Evolutionary conservation across 352 stramenopile genomes (phyloP).

Genomic region (Phytophthora hybrid): DNA sequence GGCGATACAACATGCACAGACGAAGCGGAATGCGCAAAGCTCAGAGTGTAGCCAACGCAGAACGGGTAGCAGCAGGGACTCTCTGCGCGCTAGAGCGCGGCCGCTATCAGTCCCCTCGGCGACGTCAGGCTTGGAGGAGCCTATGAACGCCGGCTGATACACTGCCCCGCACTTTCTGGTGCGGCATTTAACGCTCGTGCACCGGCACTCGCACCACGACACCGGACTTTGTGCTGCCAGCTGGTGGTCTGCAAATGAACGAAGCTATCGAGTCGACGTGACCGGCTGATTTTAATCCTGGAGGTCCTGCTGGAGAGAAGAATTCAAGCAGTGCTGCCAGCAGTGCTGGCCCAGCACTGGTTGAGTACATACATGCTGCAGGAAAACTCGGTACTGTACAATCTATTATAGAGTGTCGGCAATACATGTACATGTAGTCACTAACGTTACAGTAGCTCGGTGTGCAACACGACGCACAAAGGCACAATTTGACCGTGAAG

Average conservation of each 20-base stretch:
- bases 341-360: no score
- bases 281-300: background rate
- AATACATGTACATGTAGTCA: no score
- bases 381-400: no score
- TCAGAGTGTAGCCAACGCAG: conserved; percentile 19
- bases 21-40: conserved; percentile 6
- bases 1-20: background rate
- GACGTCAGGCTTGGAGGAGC: conserved; percentile 17
- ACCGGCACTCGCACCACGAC: conserved; percentile 19
- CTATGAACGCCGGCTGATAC: conserved; percentile 11
- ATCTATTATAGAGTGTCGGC: no score
- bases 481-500: no score
- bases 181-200: conserved; percentile 18
- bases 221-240: conserved; percentile 7
- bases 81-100: conserved; percentile 8
- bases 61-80: conserved; percentile 22
- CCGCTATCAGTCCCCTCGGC: conserved; percentile 9
- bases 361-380: no score
- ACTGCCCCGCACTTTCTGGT: conserved; percentile 22
- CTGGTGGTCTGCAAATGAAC: conserved; percentile 8
- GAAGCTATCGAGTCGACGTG: background rate
- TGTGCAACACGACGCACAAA: no score
- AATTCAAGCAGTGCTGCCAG: no score
- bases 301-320: no score
- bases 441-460: no score